Evolutionary conservation across 2,329 filamentous ascomycete species (phyloP).

Genomic region (Aspergillus clavatus): DNA sequence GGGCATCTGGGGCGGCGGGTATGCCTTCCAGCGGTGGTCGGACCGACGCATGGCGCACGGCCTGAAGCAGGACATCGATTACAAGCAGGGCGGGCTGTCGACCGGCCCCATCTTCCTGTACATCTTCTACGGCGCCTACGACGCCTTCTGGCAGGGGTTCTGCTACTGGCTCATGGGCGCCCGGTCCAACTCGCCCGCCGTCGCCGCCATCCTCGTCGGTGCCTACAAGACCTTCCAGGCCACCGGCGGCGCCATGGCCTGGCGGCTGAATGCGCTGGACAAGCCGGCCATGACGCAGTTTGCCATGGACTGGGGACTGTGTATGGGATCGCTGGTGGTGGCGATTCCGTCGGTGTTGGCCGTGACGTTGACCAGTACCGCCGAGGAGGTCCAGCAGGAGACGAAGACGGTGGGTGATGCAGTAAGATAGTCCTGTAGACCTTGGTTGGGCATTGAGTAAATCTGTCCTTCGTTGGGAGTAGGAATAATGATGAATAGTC

Average conservation of each 20-base stretch:
- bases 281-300: conserved; percentile 40
- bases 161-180: conserved; percentile 59
- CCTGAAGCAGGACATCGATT: conserved; percentile 46
- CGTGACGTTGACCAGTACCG: conserved; percentile 32
- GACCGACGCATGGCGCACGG: conserved; percentile 38
- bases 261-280: conserved; percentile 40
- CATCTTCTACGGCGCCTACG: conserved; percentile 66
- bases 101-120: conserved; percentile 64
- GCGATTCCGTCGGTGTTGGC: conserved; percentile 43
- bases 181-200: conserved; percentile 39
- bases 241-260: conserved; percentile 44
- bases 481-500: too few relatives aligned
- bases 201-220: conserved; percentile 44
- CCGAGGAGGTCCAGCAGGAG: conserved; percentile 5
- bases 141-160: conserved; percentile 62
- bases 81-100: conserved; percentile 46
- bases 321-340: conserved; percentile 41
- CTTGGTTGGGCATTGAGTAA: too few relatives aligned
- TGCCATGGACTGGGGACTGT: conserved; percentile 46
- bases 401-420: not conserved
- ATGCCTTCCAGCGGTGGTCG: conserved; percentile 59
- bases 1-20: conserved; percentile 58
- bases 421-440: not conserved
- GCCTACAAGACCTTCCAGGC: conserved; percentile 46
- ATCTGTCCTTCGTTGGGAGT: too few relatives aligned